Percentiles rank a stretch among this genome's conserved stretches.
Evolutionary conservation across 495 filamentous ascomycete species (phyloP).

Genomic region (Neurospora sp.): DNA sequence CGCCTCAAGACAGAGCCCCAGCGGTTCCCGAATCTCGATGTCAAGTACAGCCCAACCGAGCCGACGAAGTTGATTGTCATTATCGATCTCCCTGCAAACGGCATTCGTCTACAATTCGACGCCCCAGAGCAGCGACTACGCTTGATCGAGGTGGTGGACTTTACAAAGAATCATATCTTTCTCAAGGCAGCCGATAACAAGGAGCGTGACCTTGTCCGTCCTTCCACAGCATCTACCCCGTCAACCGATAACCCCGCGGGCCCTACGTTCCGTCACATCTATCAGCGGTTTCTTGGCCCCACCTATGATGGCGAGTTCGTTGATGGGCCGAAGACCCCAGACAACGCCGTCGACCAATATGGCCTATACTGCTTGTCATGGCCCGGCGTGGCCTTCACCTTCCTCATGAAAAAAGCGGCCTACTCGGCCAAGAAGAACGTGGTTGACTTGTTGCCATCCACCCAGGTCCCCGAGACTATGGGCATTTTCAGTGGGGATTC

Average conservation of each 20-base stretch:
- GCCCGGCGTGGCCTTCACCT: conserved; percentile 85
- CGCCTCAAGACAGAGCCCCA: conserved; percentile 76
- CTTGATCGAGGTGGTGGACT: conserved; percentile 83
- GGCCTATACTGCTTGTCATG: conserved; percentile 80
- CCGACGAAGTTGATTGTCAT: conserved; percentile 66
- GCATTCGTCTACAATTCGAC: conserved; percentile 83
- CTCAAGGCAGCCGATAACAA: conserved; percentile 70
- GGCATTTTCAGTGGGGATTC: conserved; percentile 81
- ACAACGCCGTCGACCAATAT: conserved; percentile 9
- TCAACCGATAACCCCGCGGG: conserved; percentile 40
- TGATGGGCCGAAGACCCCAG: conserved; percentile 17
- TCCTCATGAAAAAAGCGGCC: conserved; percentile 64
- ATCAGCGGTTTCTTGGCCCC: conserved; percentile 80
- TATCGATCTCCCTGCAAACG: conserved; percentile 69
- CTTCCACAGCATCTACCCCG: conserved; percentile 28
- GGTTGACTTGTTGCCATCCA: conserved; percentile 73
- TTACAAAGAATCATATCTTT: conserved; percentile 69
- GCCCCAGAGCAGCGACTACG: conserved; percentile 86
- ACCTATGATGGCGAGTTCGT: conserved; percentile 90
- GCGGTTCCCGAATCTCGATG: conserved; percentile 69
- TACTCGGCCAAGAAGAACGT: conserved; percentile 78
- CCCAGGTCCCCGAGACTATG: conserved; percentile 65
- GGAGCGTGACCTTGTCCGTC: conserved; percentile 69
- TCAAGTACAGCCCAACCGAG: conserved; percentile 59
- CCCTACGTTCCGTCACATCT: conserved; percentile 82